These are phyloP conservation scores for Fusarium sp. DNA, from an alignment of 2,329 filamentous ascomycete species.

Conservation along the genomic window DNA sequence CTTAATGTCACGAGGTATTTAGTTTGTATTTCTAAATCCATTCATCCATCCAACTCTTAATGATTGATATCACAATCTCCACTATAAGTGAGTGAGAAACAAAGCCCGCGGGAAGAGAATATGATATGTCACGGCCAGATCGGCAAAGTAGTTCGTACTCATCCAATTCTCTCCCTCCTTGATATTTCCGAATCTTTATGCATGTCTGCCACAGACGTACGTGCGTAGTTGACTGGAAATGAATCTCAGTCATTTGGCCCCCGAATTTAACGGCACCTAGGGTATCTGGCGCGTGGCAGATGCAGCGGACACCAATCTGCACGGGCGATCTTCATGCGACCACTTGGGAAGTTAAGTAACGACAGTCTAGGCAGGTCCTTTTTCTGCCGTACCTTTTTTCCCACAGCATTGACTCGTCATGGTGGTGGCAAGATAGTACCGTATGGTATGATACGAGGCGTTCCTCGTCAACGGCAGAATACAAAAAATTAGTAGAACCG, in stretches of 20 bases:
- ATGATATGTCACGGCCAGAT: conserved; percentile 3
- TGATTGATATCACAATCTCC: not conserved
- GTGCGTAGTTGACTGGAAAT: not conserved
- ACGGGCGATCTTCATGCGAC: conserved; percentile 30
- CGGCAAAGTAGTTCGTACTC: not conserved
- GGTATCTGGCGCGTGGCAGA: conserved; percentile 23
- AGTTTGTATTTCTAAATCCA: not conserved
- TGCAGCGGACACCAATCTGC: conserved; percentile 29
- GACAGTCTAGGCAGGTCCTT: not conserved
- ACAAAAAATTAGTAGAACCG: not conserved
- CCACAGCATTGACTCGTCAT: conserved; percentile 7
- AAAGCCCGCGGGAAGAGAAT: not conserved
- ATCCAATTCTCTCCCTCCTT: not conserved
- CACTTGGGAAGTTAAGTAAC: conserved; percentile 16
- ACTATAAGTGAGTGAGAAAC: not conserved
- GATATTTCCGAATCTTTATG: conserved; percentile 9
- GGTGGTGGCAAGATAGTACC: conserved; percentile 10
- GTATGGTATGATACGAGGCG: not conserved
- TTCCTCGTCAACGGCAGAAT: not conserved
- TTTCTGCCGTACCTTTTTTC: not conserved
- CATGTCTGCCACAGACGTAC: not conserved
- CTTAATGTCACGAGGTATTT: not conserved
- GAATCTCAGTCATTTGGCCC: conserved; percentile 16
- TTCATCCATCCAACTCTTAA: not conserved
- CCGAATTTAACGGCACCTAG: conserved; percentile 19